phyloP scores from a whole-genome alignment of 129 eudicot species.

The Saposhnikovia divaricata region DNA sequence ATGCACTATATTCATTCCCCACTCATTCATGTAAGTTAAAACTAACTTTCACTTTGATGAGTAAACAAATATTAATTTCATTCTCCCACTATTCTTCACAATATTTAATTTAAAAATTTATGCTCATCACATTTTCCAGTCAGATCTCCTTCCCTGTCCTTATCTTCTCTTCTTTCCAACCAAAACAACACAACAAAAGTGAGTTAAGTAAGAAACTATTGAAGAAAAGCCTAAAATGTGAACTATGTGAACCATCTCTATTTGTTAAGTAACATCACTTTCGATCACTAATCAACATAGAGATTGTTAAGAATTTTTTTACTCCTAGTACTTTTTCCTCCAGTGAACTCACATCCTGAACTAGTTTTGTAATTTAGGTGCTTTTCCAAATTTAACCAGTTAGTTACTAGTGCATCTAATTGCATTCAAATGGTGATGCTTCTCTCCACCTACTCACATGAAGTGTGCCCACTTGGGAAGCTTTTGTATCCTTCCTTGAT shows the following conservation, averaged over 20 bases:
- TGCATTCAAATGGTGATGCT: background rate
- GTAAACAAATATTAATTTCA: background rate
- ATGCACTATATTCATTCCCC: background rate
- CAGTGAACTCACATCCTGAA: background rate
- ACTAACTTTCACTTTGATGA: background rate
- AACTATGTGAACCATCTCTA: background rate
- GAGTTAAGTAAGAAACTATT: background rate
- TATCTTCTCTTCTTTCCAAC: background rate
- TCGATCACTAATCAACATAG: background rate
- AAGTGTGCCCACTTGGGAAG: conserved; percentile 76
- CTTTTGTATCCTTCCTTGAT: conserved; percentile 79
- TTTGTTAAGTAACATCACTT: background rate
- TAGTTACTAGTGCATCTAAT: background rate
- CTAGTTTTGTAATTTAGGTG: background rate
- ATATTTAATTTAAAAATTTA: too few relatives aligned
- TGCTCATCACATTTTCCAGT: background rate
- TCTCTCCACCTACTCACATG: conserved; percentile 32
- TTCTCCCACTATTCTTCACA: background rate
- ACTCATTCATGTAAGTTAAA: background rate
- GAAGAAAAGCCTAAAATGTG: background rate
- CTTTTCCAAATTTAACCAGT: background rate
- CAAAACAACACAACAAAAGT: background rate
- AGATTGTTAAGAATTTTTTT: background rate
- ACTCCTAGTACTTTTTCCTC: background rate
- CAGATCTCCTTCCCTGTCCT: background rate